Percentiles rank a stretch among this genome's conserved stretches.
Conservation (phyloP, 306 rosid species). For the Herpetospermum pedunculosum region DNA sequence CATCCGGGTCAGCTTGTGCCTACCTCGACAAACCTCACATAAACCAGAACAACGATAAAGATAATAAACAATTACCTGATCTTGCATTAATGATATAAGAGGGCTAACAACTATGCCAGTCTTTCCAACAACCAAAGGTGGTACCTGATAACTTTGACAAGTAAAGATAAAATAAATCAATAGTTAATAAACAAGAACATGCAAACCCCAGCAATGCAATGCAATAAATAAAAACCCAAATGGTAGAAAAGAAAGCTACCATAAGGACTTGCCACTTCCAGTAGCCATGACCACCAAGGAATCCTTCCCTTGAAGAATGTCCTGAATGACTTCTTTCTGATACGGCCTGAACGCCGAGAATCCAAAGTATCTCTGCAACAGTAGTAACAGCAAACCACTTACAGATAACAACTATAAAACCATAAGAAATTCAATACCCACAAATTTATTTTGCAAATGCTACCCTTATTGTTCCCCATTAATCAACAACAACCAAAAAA, state of each 20-base stretch:
- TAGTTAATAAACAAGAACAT: not conserved
- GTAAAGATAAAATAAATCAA: not conserved
- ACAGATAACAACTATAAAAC: not conserved
- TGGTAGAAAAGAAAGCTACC: constrained; percentile 26
- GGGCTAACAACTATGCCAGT: constrained; percentile 87
- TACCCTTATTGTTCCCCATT: not conserved
- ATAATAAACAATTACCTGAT: constrained; percentile 41
- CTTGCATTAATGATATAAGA: constrained; percentile 82
- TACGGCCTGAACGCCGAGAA: constrained; percentile 57
- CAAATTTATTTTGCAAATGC: not conserved
- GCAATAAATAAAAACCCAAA: not conserved
- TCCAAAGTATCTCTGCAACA: constrained; percentile 48
- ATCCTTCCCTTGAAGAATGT: constrained; percentile 54
- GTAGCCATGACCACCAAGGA: constrained; percentile 86
- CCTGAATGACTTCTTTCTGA: constrained; percentile 56
- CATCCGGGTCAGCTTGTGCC: not conserved
- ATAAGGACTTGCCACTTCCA: constrained; percentile 85
- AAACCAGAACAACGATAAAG: not conserved
- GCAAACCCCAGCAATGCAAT: not conserved
- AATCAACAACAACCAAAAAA: not conserved
- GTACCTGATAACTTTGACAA: constrained; percentile 60
- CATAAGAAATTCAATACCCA: not conserved
- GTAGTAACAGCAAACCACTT: not conserved
- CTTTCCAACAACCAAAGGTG: constrained; percentile 68
- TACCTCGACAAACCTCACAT: not conserved